Evolutionary conservation across 257 asterid genomes (phyloP).

Genomic region (Solanum paucissectum): DNA sequence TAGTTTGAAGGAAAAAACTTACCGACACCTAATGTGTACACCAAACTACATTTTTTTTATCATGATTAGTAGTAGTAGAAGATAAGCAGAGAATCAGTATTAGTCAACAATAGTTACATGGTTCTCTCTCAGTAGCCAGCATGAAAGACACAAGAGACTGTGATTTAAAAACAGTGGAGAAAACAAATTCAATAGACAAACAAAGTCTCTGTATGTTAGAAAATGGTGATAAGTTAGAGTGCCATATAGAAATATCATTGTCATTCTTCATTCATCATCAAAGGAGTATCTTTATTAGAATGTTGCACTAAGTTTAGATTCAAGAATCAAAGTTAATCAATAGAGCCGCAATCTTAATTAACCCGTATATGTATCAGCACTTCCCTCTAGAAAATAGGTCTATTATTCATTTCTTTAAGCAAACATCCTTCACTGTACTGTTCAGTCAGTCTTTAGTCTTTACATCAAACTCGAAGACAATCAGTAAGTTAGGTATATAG

Average conservation of each 20-base stretch:
- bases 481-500: not conserved
- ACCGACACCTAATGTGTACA: not conserved
- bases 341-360: not conserved
- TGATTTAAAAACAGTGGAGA: too few species aligned
- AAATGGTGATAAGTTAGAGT: too few species aligned
- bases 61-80: not conserved
- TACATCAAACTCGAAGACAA: not conserved
- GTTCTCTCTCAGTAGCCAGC: slow-evolving; percentile 75
- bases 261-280: not conserved
- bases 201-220: too few species aligned
- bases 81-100: not conserved
- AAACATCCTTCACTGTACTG: not conserved
- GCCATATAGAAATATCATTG: too few species aligned
- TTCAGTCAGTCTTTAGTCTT: not conserved
- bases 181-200: too few species aligned
- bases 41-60: not conserved
- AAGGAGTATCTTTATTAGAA: not conserved
- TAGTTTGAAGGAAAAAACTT: not conserved
- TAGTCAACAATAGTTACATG: not conserved
- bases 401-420: not conserved
- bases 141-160: not conserved
- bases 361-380: not conserved
- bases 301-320: not conserved
- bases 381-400: not conserved
- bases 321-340: not conserved